These are phyloP conservation scores for Macadamia integrifolia DNA, from an alignment of 164 flowering plant species.

Conservation along the genomic window DNA sequence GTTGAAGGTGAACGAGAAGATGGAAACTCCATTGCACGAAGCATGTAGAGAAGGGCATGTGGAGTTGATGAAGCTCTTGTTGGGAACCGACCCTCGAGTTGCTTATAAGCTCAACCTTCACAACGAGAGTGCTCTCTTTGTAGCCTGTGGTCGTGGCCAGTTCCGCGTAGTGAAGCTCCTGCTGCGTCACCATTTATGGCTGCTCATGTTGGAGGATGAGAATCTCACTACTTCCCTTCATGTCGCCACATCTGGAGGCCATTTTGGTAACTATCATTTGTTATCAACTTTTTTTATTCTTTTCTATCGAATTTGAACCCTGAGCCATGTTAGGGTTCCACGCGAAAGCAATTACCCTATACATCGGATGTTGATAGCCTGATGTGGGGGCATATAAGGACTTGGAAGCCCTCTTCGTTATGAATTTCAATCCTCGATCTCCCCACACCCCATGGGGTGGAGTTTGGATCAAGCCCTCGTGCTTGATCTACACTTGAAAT, in stretches of 20 bases:
- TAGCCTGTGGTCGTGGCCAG: not conserved
- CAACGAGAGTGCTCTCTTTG: not conserved
- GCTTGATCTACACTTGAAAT: too few species aligned
- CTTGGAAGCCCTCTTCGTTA: too few species aligned
- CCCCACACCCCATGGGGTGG: too few species aligned
- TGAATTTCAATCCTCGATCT: too few species aligned
- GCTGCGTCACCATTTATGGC: not conserved
- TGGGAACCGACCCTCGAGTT: not conserved
- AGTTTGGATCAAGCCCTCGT: too few species aligned
- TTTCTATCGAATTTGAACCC: too few species aligned
- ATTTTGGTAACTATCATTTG: not conserved
- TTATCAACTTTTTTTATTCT: too few species aligned
- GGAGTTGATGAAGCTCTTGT: not conserved
- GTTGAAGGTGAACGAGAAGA: not conserved
- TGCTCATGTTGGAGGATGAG: not conserved
- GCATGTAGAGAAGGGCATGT: conserved; percentile 1
- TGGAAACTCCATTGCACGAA: conserved; percentile 3
- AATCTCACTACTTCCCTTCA: not conserved
- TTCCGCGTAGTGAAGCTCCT: not conserved
- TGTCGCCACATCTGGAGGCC: not conserved
- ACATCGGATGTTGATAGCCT: too few species aligned
- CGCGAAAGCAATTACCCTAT: too few species aligned
- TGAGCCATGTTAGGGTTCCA: too few species aligned
- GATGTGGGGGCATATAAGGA: too few species aligned
- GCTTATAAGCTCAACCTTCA: not conserved